These are phyloP conservation scores for Saccharomycopsis sp. DNA, from an alignment of 805 yeast species.

Conservation along the genomic window DNA sequence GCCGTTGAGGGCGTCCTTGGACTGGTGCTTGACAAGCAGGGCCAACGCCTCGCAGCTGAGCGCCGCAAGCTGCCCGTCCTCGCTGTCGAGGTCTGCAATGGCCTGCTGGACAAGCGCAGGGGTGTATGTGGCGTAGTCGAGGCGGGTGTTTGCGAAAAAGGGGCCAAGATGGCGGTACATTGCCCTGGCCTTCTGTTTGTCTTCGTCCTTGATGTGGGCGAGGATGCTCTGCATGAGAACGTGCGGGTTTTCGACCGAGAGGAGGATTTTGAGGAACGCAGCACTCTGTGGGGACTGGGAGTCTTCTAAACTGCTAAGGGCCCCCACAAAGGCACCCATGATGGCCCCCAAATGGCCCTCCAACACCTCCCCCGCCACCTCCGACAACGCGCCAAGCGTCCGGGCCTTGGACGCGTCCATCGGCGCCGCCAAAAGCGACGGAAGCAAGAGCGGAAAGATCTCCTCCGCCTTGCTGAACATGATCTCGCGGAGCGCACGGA, in stretches of 20 bases:
- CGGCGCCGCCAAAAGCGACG: slow-evolving; percentile 76
- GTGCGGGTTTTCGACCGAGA: slow-evolving; percentile 73
- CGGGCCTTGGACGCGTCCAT: slow-evolving; percentile 78
- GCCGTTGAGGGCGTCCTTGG: slow-evolving; percentile 69
- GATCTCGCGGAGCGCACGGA: slow-evolving; percentile 83
- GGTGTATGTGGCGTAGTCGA: slow-evolving; percentile 68
- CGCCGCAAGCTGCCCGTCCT: slow-evolving; percentile 52
- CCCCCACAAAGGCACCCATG: slow-evolving; percentile 64
- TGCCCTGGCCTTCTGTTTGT: slow-evolving; percentile 52
- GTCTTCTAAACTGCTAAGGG: too few species aligned
- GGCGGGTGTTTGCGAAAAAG: slow-evolving; percentile 57
- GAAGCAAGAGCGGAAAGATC: slow-evolving; percentile 88
- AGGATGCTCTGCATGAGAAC: slow-evolving; percentile 82
- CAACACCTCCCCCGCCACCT: slow-evolving; percentile 82
- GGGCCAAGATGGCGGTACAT: slow-evolving; percentile 60
- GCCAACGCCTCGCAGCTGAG: slow-evolving; percentile 60
- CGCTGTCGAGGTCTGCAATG: slow-evolving; percentile 67
- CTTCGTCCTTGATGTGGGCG: slow-evolving; percentile 71
- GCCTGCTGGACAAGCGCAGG: slow-evolving; percentile 69
- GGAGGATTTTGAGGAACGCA: slow-evolving; percentile 64
- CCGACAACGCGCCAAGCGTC: slow-evolving; percentile 79
- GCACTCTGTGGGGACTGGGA: too few species aligned
- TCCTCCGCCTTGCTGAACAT: slow-evolving; percentile 86
- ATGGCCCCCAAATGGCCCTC: slow-evolving; percentile 67
- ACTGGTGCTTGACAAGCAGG: slow-evolving; percentile 60